phyloP scores from a whole-genome alignment of 2,329 filamentous ascomycete genomes.

The Exophiala bonariae region DNA sequence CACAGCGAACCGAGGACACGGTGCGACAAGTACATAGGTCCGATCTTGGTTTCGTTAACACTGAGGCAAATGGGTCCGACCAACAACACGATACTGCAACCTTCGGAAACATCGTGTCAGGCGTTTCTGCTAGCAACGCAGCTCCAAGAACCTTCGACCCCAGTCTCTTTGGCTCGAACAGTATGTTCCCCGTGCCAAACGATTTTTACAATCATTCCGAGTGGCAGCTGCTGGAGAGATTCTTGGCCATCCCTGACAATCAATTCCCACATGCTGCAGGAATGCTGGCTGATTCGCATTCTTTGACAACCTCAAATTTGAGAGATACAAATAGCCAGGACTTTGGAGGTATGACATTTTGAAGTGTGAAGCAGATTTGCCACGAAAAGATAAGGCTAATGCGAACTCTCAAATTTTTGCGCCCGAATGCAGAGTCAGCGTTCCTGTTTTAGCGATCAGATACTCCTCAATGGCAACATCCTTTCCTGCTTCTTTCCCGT shows the following conservation, averaged over 20 bases:
- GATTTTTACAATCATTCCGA: constrained; percentile 7
- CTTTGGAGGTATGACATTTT: not conserved
- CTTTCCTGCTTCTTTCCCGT: constrained; percentile 51
- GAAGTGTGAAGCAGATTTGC: no score
- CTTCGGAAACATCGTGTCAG: not conserved
- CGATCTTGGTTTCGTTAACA: not conserved
- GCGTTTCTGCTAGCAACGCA: no score
- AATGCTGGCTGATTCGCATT: not conserved
- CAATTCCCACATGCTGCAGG: constrained; percentile 2
- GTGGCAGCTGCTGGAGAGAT: constrained; percentile 10
- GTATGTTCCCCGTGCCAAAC: not conserved
- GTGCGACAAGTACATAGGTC: not conserved
- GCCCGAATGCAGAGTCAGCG: not conserved
- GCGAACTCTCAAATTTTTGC: no score
- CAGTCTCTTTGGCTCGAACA: constrained; percentile 2
- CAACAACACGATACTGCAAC: not conserved
- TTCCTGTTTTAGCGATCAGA: not conserved
- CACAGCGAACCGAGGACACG: not conserved
- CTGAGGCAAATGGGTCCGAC: not conserved
- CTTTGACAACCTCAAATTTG: not conserved
- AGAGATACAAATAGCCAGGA: not conserved
- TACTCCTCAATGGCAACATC: not conserved
- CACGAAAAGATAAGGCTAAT: no score
- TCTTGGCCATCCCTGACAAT: constrained; percentile 10
- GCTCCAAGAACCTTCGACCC: not conserved